Base-by-base conservation (phyloP, 2,329 filamentous ascomycete genomes). In the Colletotrichum gloeosporioides region DNA sequence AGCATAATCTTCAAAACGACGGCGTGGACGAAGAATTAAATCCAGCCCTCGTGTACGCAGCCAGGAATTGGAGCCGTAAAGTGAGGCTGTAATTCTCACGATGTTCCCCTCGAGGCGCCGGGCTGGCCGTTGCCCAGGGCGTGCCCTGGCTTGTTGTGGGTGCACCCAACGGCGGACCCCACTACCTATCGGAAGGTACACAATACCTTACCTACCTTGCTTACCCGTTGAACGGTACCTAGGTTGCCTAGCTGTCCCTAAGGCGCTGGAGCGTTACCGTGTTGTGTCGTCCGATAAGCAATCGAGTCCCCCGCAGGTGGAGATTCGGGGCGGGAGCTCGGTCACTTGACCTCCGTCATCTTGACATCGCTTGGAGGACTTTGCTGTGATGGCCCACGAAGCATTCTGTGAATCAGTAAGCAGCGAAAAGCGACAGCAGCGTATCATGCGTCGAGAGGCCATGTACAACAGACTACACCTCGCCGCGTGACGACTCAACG, bases 71-170 rank as follows among this genome's bases (percentile, higher is more conserved):
- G 32, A 49, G n/a, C n/a, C 61, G 53, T 39, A 73, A 39, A 31
- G 16, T 55, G 53, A 49, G 63, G 70, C 70, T 69, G 64, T 29
- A 61, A 34, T 59, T 61, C 18, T 27, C 59, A 59, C 22, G 15
- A 64, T 59, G 71, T 34, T 34, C 29, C 44, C 32, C 63, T 66
- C 36, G 36, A 39, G 27, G 39, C 25, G 34, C 44, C 71, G 62
- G 22, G 31, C 53, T 57, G 31, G n/a, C 65, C 66, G n/a, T 59
- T 71, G 57, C 27, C 49, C 67, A 71, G 71, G 71, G 71, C 71
- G 64, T 74, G 67, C 59, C 67, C 59, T 64, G 67, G 67, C 29
- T n/a, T 16, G 13, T 44, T 74, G 71, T 49, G 44, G n/a, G n/a
- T 53, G n/a, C 44, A 22, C 44, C 22, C 44, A 74, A 62, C 22